phyloP scores from a whole-genome alignment of 345 rosid genomes.

The Eucalyptus regnans region DNA sequence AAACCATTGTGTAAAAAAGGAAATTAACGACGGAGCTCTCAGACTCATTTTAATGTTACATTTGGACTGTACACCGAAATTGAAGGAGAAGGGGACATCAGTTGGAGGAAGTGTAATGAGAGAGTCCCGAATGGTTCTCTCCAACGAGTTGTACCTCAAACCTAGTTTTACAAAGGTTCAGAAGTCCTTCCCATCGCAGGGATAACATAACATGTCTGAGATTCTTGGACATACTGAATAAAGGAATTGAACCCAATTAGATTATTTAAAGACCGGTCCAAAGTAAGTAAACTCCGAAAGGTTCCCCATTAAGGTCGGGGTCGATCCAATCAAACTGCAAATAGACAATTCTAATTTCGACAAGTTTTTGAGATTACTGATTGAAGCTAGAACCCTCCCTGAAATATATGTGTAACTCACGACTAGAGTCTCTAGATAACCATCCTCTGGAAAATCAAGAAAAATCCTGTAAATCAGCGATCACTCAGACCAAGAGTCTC shows the following conservation, averaged over 20 bases:
- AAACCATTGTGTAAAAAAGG: too few species aligned
- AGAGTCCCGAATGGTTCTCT: constrained; percentile 15
- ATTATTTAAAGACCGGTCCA: constrained; percentile 15
- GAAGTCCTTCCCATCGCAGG: constrained; percentile 6
- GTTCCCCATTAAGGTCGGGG: constrained; percentile 6
- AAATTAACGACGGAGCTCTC: too few species aligned
- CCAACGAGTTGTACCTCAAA: constrained; percentile 7
- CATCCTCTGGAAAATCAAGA: too few species aligned
- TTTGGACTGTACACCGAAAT: too few species aligned
- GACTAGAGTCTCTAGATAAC: constrained; percentile 2
- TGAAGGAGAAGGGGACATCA: too few species aligned
- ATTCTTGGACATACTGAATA: not conserved
- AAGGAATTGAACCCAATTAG: constrained; percentile 20
- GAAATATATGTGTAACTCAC: constrained; percentile 9
- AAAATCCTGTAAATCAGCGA: not conserved
- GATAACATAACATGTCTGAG: constrained; percentile 7
- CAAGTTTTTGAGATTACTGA: constrained; percentile 1
- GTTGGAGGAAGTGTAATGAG: not conserved
- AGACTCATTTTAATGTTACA: too few species aligned
- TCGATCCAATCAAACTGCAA: constrained; percentile 11
- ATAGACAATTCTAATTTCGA: not conserved
- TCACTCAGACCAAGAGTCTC: not conserved
- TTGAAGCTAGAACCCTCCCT: constrained; percentile 18
- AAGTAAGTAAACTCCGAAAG: constrained; percentile 8
- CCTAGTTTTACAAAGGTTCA: constrained; percentile 7